Evolutionary conservation across 1,139 yeast genomes (phyloP).

Genomic region (Diutina ranongensis): DNA sequence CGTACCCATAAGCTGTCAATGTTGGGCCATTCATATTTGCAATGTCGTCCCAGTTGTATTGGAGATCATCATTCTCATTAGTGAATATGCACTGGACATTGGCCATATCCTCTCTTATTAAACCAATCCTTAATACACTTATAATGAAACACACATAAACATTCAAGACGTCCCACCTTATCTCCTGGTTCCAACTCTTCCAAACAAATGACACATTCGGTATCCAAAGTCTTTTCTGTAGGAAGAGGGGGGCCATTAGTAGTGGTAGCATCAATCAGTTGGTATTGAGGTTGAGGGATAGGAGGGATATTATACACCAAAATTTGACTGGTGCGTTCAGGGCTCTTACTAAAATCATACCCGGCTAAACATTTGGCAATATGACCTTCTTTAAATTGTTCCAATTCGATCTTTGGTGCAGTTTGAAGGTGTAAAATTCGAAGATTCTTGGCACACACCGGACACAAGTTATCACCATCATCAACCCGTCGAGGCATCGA

Average conservation of each 20-base stretch:
- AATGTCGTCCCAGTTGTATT: neutral
- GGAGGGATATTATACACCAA: slow-evolving; percentile 67
- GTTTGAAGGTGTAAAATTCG: slow-evolving; percentile 35
- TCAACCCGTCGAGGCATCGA: neutral
- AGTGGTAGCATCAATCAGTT: slow-evolving; percentile 15
- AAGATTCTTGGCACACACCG: slow-evolving; percentile 39
- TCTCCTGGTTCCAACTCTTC: slow-evolving; percentile 83
- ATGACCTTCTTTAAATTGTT: slow-evolving; percentile 49
- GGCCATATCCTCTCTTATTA: slow-evolving; percentile 70
- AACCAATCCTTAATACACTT: slow-evolving; percentile 88
- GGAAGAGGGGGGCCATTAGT: neutral
- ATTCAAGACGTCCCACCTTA: slow-evolving; percentile 83
- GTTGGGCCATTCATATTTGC: neutral
- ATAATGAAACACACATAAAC: slow-evolving; percentile 89
- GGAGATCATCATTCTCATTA: neutral
- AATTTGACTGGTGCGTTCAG: slow-evolving; percentile 53
- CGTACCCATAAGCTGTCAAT: neutral
- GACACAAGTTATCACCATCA: slow-evolving; percentile 27
- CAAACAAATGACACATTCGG: slow-evolving; percentile 87
- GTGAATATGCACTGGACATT: slow-evolving; percentile 62
- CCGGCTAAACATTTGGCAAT: slow-evolving; percentile 55
- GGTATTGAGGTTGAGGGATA: slow-evolving; percentile 31
- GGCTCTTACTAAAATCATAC: slow-evolving; percentile 41
- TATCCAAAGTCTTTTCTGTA: slow-evolving; percentile 19
- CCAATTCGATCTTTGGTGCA: slow-evolving; percentile 19